Conservation (phyloP, 2,329 filamentous ascomycete genomes). For the Colletotrichum chlorophyti region DNA sequence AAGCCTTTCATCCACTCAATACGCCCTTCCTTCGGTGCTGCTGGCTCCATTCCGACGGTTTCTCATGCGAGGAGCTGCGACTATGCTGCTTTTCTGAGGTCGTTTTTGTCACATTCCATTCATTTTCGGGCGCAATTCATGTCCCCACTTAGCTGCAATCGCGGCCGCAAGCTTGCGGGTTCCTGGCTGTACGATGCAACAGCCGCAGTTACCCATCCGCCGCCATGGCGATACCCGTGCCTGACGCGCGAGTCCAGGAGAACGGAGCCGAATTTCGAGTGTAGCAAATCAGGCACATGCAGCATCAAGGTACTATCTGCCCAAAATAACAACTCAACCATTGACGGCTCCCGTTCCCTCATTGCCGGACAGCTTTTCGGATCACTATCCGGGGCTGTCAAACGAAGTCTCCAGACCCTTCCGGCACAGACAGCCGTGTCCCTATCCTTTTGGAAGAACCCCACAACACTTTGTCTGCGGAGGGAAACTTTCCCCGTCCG, state of each 20-base stretch:
- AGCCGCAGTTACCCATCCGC: background rate
- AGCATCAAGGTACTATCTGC: conserved; percentile 5
- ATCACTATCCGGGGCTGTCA: background rate
- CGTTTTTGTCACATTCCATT: conserved; percentile 4
- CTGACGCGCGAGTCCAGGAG: conserved; percentile 1
- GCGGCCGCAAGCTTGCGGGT: no score
- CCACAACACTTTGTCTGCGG: no score
- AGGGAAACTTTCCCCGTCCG: background rate
- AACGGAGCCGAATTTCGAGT: conserved; percentile 19
- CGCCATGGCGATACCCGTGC: background rate
- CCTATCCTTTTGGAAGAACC: background rate
- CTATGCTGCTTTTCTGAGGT: conserved; percentile 2
- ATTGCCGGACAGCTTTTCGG: conserved; percentile 21
- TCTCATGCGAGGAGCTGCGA: background rate
- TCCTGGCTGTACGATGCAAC: background rate
- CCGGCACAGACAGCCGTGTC: background rate
- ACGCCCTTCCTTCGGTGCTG: background rate
- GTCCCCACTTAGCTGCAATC: no score
- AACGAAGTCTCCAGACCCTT: background rate
- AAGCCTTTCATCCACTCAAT: background rate
- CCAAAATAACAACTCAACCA: background rate
- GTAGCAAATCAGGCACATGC: conserved; percentile 2
- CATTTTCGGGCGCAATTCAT: conserved; percentile 11
- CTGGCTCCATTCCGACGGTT: background rate
- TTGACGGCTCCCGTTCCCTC: conserved; percentile 17